Conservation (phyloP, 805 yeast species). For the Lipomyces mesembrius region DNA sequence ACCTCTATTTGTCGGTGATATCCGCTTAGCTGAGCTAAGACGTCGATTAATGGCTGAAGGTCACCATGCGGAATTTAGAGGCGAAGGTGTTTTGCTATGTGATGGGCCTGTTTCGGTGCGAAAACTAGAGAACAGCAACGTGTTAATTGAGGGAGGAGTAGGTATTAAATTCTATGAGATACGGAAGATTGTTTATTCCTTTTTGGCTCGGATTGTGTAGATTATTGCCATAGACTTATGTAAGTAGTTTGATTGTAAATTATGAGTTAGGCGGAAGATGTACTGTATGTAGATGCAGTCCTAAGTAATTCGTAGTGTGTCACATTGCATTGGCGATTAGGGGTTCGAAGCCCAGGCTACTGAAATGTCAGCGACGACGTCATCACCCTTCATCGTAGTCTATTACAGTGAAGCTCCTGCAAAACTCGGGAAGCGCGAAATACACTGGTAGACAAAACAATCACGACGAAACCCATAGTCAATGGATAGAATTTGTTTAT, state of each 20-base stretch:
- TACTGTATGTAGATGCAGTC: too few relatives aligned
- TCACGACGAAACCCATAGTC: too few relatives aligned
- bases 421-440: too few relatives aligned
- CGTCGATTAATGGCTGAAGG: conserved; percentile 61
- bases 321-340: too few relatives aligned
- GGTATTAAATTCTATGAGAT: conserved; percentile 78
- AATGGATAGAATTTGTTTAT: too few relatives aligned
- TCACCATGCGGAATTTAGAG: conserved; percentile 82
- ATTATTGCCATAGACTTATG: background rate
- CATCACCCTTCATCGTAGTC: too few relatives aligned
- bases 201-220: conserved; percentile 40
- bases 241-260: background rate
- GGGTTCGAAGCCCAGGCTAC: too few relatives aligned
- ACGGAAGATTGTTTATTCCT: conserved; percentile 63
- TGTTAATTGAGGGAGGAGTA: conserved; percentile 82
- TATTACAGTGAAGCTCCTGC: background rate
- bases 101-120: conserved; percentile 75
- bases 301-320: too few relatives aligned
- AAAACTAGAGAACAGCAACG: conserved; percentile 78
- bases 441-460: too few relatives aligned
- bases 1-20: conserved; percentile 83
- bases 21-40: conserved; percentile 78
- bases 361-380: too few relatives aligned
- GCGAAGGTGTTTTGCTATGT: conserved; percentile 89
- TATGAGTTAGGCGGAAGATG: background rate